Evolutionary conservation across 257 asterid species (phyloP).

Genomic region (Rauvolfia tetraphylla): DNA sequence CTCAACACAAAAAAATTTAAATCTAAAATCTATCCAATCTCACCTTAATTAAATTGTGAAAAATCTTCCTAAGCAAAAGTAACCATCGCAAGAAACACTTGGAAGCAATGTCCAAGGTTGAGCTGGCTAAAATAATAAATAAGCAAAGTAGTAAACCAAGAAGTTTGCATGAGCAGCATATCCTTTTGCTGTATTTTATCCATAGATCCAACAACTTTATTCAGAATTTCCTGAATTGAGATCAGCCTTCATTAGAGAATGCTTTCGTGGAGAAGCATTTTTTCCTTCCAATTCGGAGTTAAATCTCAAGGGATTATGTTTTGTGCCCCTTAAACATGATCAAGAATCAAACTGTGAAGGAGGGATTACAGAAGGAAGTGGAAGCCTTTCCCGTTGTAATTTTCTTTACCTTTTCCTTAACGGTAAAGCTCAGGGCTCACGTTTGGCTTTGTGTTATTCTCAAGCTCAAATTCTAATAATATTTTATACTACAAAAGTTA

Average conservation of each 20-base stretch:
- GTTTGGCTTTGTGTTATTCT: constrained; percentile 22
- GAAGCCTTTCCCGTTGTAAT: neutral
- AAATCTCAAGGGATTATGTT: neutral
- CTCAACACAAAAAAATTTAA: no score
- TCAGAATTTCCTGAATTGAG: neutral
- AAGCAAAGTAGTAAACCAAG: neutral
- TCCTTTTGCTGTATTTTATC: neutral
- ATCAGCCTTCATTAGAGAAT: neutral
- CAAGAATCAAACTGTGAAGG: neutral
- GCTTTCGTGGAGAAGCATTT: neutral
- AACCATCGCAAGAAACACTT: neutral
- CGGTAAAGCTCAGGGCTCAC: constrained; percentile 15
- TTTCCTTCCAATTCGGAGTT: neutral
- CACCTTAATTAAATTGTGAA: no score
- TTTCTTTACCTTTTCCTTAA: constrained; percentile 15
- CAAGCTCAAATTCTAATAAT: neutral
- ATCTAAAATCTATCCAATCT: no score
- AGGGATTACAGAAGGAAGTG: neutral
- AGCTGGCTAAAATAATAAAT: neutral
- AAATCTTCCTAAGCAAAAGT: neutral
- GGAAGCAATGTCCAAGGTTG: neutral
- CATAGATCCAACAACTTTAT: neutral
- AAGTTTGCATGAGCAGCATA: neutral
- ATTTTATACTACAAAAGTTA: constrained; percentile 5
- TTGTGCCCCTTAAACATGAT: neutral